Base-by-base conservation (phyloP, 1,139 yeast genomes). In the Suhomyces panamericanus region DNA sequence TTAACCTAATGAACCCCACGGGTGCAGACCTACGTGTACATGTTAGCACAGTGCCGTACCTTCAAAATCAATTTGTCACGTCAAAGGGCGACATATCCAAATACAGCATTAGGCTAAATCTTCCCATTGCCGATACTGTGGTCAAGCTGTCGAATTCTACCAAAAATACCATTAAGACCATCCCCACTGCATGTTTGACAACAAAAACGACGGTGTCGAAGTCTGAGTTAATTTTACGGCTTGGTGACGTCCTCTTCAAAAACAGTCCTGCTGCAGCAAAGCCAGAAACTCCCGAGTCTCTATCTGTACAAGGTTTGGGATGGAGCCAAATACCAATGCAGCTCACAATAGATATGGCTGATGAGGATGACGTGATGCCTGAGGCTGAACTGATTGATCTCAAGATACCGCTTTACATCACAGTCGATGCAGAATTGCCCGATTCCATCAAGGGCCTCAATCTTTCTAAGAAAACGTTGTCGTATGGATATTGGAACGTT, bases 321-420 rank as follows among this genome's bases (percentile, higher is more conserved):
- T 72, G 77, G 77, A 61, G 50, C 32, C 67, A 63, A 49, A 46
- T 70, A 2, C 75, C 75, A 1, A 48, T 72, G 29, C 44, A 49
- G 6, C 38, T 60, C 20, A 35, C 50, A 11, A 32, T 52, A 13
- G 54, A 49, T 28, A 39, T 42, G 17, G 36, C 31, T 14, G 47
- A 41, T 7, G 41, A 24, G 7, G 42, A 27, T n/a, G 38, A 32
- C 14, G 42, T 17, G 3, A 11, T 14, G 3, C 27, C 10, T 6
- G 32, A 32, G 4, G 27, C 12, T 11, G 41, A 24, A 3, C 10
- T 15, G 3, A 33, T 34, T 32, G 35, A 43, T 9, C 35, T 66
- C 12, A 52, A 51, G 26, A 49, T 69, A 3, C 75, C 75, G 0
- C 47, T 71, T n/a, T 64, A 64, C 47, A 52, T 69, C 7, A 57